These are phyloP conservation scores for Pyricularia grisea DNA, from an alignment of 2,329 filamentous ascomycete genomes.

Conservation along the genomic window DNA sequence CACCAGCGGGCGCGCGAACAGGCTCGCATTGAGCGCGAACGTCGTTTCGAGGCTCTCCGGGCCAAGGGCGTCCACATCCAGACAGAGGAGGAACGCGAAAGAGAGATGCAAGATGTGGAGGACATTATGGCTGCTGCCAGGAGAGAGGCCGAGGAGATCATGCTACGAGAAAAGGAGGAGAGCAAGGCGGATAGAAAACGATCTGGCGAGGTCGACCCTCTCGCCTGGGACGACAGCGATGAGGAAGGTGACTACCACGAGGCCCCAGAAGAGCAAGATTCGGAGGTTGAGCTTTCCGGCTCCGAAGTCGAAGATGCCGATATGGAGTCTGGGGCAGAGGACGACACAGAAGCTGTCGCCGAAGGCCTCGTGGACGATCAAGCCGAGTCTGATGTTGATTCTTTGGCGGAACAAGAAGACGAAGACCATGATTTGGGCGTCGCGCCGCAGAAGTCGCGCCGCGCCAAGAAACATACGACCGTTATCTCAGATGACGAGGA, in stretches of 20 bases:
- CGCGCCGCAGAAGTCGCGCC: constrained; percentile 18
- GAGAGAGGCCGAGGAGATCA: constrained; percentile 69
- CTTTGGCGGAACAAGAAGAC: constrained; percentile 14
- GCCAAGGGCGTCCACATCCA: constrained; percentile 74
- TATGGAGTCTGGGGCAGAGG: constrained; percentile 5
- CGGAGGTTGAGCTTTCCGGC: constrained; percentile 12
- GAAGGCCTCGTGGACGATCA: constrained; percentile 10
- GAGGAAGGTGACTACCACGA: constrained; percentile 37
- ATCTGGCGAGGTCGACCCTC: constrained; percentile 33
- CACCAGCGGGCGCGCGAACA: constrained; percentile 68
- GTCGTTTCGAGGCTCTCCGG: constrained; percentile 66
- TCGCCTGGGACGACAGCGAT: constrained; percentile 48
- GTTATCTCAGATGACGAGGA: constrained; percentile 61
- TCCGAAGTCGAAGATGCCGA: constrained; percentile 11
- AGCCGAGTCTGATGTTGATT: constrained; percentile 12
- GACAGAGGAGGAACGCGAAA: constrained; percentile 78
- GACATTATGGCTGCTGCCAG: constrained; percentile 80
- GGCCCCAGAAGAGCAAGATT: constrained; percentile 12
- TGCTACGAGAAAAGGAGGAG: constrained; percentile 64
- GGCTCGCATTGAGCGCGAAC: constrained; percentile 66
- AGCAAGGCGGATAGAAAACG: constrained; percentile 53
- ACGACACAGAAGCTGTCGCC: constrained; percentile 11
- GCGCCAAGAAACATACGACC: constrained; percentile 38
- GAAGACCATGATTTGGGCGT: neutral
- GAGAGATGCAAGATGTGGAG: constrained; percentile 74